Conservation (phyloP, 2,329 filamentous ascomycete species). For the Claviceps capensis region DNA sequence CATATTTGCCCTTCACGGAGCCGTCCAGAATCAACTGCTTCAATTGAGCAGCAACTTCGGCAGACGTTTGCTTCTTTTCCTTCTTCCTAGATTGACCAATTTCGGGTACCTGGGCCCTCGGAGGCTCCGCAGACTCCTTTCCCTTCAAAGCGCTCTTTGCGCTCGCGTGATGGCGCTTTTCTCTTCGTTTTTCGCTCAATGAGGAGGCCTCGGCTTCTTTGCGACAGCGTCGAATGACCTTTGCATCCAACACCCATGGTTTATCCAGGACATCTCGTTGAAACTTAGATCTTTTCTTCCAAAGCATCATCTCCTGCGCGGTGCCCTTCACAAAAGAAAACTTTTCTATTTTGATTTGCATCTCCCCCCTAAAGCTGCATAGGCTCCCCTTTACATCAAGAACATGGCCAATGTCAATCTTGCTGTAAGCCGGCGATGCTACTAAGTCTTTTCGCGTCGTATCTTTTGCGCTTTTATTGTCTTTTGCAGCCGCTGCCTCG, state of each 20-base stretch:
- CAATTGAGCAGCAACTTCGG: conserved; percentile 9
- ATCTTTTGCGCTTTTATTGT: background rate
- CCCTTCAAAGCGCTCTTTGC: background rate
- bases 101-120: conserved; percentile 2
- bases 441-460: too few species aligned
- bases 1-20: conserved; percentile 18
- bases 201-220: conserved; percentile 28
- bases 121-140: background rate
- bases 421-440: conserved; percentile 10
- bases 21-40: conserved; percentile 15
- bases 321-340: conserved; percentile 35
- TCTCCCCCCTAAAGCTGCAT: conserved; percentile 30
- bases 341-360: conserved; percentile 39
- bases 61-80: conserved; percentile 1
- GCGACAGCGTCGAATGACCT: conserved; percentile 35
- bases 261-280: conserved; percentile 32
- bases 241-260: conserved; percentile 40
- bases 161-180: conserved; percentile 11
- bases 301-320: conserved; percentile 42
- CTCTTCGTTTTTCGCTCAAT: conserved; percentile 14
- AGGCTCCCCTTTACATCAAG: conserved; percentile 44
- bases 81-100: background rate
- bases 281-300: conserved; percentile 41
- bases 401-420: conserved; percentile 37
- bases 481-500: background rate